Evolutionary conservation across 352 stramenopile genomes (phyloP).

Genomic region (Pythium plurisporium): DNA sequence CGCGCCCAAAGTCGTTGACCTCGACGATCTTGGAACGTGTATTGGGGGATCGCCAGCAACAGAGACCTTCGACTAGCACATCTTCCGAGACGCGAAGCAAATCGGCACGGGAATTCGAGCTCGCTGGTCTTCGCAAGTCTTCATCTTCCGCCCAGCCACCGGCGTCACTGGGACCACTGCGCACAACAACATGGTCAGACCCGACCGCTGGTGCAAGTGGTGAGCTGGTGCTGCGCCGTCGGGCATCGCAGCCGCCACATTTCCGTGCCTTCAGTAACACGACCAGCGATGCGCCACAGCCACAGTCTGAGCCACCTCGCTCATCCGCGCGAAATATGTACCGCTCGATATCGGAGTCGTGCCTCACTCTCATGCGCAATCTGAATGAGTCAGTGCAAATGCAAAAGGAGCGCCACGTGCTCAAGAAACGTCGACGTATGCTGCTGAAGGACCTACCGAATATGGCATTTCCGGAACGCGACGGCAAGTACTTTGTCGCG

Average conservation of each 20-base stretch:
- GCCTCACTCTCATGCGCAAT: conserved; percentile 38
- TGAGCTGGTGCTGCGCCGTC: neutral
- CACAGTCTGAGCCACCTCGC: neutral
- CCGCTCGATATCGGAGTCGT: conserved; percentile 33
- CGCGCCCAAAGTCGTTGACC: conserved; percentile 13
- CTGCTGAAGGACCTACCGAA: conserved; percentile 71
- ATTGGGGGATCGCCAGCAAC: neutral
- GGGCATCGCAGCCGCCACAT: conserved; percentile 14
- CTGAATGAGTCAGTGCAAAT: conserved; percentile 25
- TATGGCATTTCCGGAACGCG: conserved; percentile 52
- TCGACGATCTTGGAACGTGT: conserved; percentile 15
- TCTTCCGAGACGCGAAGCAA: neutral
- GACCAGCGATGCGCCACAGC: neutral
- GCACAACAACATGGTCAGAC: conserved; percentile 13
- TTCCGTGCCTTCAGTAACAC: neutral
- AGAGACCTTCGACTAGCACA: neutral
- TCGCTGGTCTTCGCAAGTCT: neutral
- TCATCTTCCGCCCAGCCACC: neutral
- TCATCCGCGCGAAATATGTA: neutral
- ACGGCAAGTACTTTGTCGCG: conserved; percentile 61
- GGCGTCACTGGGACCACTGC: conserved; percentile 4
- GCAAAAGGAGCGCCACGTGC: conserved; percentile 6
- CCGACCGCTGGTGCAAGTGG: neutral
- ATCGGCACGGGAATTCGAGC: neutral
- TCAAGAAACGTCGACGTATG: conserved; percentile 41